phyloP scores from a whole-genome alignment of 1,139 yeast species.

The Saccharomyces hybrid region DNA sequence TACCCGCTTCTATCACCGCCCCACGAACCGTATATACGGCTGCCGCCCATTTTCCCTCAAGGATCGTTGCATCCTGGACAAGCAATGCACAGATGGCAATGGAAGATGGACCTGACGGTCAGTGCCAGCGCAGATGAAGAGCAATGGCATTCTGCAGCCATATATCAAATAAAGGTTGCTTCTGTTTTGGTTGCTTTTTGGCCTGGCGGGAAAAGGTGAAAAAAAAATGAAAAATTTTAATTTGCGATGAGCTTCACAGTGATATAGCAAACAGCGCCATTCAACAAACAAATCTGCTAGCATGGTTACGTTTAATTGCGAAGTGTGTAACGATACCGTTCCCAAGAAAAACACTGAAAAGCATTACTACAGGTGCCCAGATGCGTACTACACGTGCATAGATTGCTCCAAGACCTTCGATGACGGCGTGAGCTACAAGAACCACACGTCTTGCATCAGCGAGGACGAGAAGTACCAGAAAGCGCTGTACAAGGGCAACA shows the following conservation, averaged over 20 bases:
- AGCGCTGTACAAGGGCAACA: slow-evolving; percentile 66
- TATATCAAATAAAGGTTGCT: too few relatives aligned
- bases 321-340: slow-evolving; percentile 79
- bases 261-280: too few relatives aligned
- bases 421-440: slow-evolving; percentile 54
- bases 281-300: too few relatives aligned
- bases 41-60: too few relatives aligned
- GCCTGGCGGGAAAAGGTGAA: background rate
- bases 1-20: too few relatives aligned
- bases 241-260: slow-evolving; percentile 1
- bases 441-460: slow-evolving; percentile 80
- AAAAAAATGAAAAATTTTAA: background rate
- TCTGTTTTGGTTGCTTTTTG: background rate
- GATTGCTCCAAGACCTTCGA: slow-evolving; percentile 88
- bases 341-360: slow-evolving; percentile 81
- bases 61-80: too few relatives aligned
- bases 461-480: slow-evolving; percentile 96
- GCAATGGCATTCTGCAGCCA: too few relatives aligned
- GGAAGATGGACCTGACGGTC: too few relatives aligned
- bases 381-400: slow-evolving; percentile 87
- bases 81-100: too few relatives aligned
- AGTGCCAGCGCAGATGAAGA: too few relatives aligned
- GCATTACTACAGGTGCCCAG: slow-evolving; percentile 73
- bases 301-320: slow-evolving; percentile 41
- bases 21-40: too few relatives aligned